Percentiles rank a stretch among this genome's conserved stretches.
Conservation (phyloP, 2,329 filamentous ascomycete species). For the Neonectria punicea region DNA sequence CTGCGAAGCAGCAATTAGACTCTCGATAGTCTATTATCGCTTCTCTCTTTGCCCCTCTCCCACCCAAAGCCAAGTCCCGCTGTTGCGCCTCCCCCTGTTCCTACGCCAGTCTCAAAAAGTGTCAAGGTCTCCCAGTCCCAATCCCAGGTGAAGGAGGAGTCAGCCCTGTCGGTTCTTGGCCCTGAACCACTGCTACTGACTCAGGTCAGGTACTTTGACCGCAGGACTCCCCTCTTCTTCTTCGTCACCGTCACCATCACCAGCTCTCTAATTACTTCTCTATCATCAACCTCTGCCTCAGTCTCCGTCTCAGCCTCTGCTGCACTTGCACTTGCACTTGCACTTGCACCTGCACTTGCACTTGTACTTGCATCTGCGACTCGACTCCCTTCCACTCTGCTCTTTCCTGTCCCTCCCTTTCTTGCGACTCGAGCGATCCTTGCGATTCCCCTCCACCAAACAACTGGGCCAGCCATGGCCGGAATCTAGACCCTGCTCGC, state of each 20-base stretch:
- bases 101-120: slow-evolving; percentile 1
- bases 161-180: background rate
- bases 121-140: slow-evolving; percentile 14
- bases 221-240: slow-evolving; percentile 5
- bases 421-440: slow-evolving; percentile 8
- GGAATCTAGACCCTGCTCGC: background rate
- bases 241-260: background rate
- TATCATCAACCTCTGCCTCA: background rate
- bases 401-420: background rate
- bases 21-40: background rate
- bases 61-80: slow-evolving; percentile 17
- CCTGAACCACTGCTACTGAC: background rate
- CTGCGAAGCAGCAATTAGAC: slow-evolving; percentile 1
- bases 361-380: background rate
- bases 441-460: slow-evolving; percentile 17
- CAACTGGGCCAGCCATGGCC: slow-evolving; percentile 36
- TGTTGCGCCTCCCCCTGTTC: slow-evolving; percentile 36
- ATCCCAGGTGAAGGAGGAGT: slow-evolving; percentile 10
- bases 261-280: background rate
- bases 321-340: background rate
- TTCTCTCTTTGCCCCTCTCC: slow-evolving; percentile 23
- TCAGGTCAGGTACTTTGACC: background rate
- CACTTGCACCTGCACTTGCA: background rate
- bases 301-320: background rate
- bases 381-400: slow-evolving; percentile 8